phyloP scores from a whole-genome alignment of 2,329 filamentous ascomycete genomes.

The Trichophyton schoenleinii region DNA sequence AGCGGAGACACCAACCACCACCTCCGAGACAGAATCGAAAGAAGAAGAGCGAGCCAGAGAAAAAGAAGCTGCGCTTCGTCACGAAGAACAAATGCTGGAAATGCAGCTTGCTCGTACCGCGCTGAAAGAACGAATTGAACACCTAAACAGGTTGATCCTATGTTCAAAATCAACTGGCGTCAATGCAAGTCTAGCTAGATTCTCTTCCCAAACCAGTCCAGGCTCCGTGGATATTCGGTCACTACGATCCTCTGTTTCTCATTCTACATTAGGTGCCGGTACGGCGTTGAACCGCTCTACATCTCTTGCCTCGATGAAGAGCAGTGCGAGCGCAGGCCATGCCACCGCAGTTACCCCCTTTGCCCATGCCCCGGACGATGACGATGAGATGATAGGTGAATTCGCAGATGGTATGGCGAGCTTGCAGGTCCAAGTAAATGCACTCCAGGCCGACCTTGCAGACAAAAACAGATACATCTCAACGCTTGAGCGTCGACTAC shows the following conservation, averaged over 20 bases:
- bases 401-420: slow-evolving; percentile 79
- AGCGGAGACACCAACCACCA: slow-evolving; percentile 22
- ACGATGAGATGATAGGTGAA: slow-evolving; percentile 65
- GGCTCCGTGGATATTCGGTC: slow-evolving; percentile 39
- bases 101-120: slow-evolving; percentile 96
- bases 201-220: slow-evolving; percentile 43
- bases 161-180: slow-evolving; percentile 94
- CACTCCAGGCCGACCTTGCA: slow-evolving; percentile 86
- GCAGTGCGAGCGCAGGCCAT: slow-evolving; percentile 25
- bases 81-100: slow-evolving; percentile 95
- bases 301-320: slow-evolving; percentile 52
- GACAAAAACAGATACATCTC: slow-evolving; percentile 96
- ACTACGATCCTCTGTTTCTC: slow-evolving; percentile 56
- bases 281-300: slow-evolving; percentile 50
- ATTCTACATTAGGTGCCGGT: slow-evolving; percentile 42
- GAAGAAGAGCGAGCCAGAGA: slow-evolving; percentile 49
- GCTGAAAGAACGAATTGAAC: slow-evolving; percentile 92
- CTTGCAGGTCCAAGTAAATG: slow-evolving; percentile 69
- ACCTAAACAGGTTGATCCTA: slow-evolving; percentile 85
- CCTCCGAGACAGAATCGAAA: slow-evolving; percentile 43
- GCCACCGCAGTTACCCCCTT: slow-evolving; percentile 23
- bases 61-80: slow-evolving; percentile 69
- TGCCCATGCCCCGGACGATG: slow-evolving; percentile 45
- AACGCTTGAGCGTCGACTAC: slow-evolving; percentile 78
- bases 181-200: slow-evolving; percentile 58